Percentiles rank a stretch among this genome's conserved stretches.
These are phyloP conservation scores for Glycine latifolia DNA, from an alignment of 306 rosid genomes.

Conservation along the genomic window DNA sequence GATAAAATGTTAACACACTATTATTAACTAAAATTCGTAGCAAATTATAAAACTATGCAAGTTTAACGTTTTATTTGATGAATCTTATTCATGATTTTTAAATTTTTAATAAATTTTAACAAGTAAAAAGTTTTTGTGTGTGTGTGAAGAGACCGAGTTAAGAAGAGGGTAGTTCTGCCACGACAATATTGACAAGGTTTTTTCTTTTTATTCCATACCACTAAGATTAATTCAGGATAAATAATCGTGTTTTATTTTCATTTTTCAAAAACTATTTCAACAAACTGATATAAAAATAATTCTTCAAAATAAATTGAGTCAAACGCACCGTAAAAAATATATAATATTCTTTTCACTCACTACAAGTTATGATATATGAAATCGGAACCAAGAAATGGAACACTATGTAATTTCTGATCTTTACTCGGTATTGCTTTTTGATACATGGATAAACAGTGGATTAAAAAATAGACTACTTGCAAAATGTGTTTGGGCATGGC, in stretches of 20 bases:
- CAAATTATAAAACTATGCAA: too few relatives aligned
- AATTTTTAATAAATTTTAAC: too few relatives aligned
- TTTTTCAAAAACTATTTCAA: background rate
- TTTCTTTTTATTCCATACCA: conserved; percentile 9
- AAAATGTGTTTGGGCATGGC: conserved; percentile 32
- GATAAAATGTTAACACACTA: too few relatives aligned
- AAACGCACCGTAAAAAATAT: background rate
- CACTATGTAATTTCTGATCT: conserved; percentile 16
- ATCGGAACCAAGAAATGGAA: conserved; percentile 32
- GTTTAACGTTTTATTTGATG: too few relatives aligned
- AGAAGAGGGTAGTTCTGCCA: background rate
- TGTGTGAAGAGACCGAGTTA: background rate
- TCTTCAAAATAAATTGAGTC: background rate
- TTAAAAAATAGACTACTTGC: conserved; percentile 46
- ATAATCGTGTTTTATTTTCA: background rate
- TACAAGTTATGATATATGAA: conserved; percentile 30
- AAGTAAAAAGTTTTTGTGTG: too few relatives aligned
- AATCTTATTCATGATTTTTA: too few relatives aligned
- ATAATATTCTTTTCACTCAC: background rate
- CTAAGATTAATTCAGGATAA: background rate
- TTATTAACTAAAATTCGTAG: too few relatives aligned
- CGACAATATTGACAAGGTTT: background rate
- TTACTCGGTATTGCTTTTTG: conserved; percentile 41
- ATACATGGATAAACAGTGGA: conserved; percentile 44
- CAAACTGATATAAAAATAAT: background rate